Conservation (phyloP, 2,329 filamentous ascomycete species). For the Cercospora citrullina region DNA sequence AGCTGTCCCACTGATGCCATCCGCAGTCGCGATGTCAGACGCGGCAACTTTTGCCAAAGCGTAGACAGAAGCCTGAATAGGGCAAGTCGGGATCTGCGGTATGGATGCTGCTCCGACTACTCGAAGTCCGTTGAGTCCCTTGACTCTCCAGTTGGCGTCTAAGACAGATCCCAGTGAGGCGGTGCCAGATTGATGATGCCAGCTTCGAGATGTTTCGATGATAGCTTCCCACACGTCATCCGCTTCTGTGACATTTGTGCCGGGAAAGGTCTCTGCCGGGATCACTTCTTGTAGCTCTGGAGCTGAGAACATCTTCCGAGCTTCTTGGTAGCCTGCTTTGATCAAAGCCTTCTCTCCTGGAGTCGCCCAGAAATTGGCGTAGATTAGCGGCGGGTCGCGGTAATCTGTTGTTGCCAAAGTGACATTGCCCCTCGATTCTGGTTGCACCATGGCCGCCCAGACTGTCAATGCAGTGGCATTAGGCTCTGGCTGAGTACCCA, state of each 20-base stretch:
- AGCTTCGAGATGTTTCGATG: constrained; percentile 11
- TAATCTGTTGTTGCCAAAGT: constrained; percentile 54
- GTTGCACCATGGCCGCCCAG: constrained; percentile 44
- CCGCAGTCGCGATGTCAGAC: constrained; percentile 50
- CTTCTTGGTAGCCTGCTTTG: constrained; percentile 13
- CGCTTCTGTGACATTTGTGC: constrained; percentile 16
- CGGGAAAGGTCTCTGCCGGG: constrained; percentile 16
- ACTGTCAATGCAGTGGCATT: constrained; percentile 9
- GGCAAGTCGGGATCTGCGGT: constrained; percentile 17
- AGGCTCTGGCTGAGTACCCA: background rate
- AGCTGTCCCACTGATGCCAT: background rate
- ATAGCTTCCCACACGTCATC: constrained; percentile 20
- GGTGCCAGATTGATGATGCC: constrained; percentile 19
- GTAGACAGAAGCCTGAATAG: constrained; percentile 21
- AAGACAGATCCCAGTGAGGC: constrained; percentile 16
- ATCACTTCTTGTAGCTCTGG: background rate
- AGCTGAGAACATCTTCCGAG: constrained; percentile 4
- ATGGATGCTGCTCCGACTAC: constrained; percentile 24
- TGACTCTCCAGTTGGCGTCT: constrained; percentile 19
- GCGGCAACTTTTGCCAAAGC: constrained; percentile 57
- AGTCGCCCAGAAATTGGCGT: constrained; percentile 57
- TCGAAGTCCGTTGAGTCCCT: constrained; percentile 21
- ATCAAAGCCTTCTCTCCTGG: constrained; percentile 16
- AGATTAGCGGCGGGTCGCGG: constrained; percentile 61
- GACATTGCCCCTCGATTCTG: constrained; percentile 53